Evolutionary conservation across 2,329 filamentous ascomycete genomes (phyloP).

Genomic region (Neurospora sp.): DNA sequence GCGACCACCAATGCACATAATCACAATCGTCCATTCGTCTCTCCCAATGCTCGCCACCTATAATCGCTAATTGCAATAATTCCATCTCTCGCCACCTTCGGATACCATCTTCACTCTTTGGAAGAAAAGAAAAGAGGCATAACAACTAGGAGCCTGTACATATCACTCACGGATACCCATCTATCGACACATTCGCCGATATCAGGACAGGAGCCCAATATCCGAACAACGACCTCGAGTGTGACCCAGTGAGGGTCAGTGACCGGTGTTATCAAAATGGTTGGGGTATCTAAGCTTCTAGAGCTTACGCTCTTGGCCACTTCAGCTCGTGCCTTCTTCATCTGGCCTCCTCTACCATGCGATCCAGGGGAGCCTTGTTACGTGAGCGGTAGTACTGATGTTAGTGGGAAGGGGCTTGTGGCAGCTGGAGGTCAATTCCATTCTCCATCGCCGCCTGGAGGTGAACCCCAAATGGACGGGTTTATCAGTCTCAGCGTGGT

Average conservation of each 20-base stretch:
- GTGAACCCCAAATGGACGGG: neutral
- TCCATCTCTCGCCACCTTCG: neutral
- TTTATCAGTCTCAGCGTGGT: slow-evolving; percentile 31
- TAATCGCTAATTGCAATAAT: neutral
- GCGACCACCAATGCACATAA: neutral
- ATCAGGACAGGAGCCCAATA: neutral
- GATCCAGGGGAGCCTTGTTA: slow-evolving; percentile 9
- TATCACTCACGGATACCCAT: neutral
- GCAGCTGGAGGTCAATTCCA: neutral
- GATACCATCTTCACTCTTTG: neutral
- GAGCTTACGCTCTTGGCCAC: slow-evolving; percentile 39
- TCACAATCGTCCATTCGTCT: neutral
- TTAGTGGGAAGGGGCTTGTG: neutral
- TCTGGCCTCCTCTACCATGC: slow-evolving; percentile 28
- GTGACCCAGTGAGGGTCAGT: slow-evolving; percentile 8
- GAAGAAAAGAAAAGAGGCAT: neutral
- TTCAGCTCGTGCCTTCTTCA: slow-evolving; percentile 37
- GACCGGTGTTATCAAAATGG: slow-evolving; percentile 28
- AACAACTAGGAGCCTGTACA: neutral
- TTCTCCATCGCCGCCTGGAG: neutral
- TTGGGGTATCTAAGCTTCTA: slow-evolving; percentile 27
- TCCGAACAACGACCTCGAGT: neutral
- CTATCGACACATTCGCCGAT: neutral
- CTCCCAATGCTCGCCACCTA: neutral
- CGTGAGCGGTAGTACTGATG: neutral